Evolutionary conservation across 176 grass and related monocot genomes (phyloP).

Genomic region (Tuctoria greenei): DNA sequence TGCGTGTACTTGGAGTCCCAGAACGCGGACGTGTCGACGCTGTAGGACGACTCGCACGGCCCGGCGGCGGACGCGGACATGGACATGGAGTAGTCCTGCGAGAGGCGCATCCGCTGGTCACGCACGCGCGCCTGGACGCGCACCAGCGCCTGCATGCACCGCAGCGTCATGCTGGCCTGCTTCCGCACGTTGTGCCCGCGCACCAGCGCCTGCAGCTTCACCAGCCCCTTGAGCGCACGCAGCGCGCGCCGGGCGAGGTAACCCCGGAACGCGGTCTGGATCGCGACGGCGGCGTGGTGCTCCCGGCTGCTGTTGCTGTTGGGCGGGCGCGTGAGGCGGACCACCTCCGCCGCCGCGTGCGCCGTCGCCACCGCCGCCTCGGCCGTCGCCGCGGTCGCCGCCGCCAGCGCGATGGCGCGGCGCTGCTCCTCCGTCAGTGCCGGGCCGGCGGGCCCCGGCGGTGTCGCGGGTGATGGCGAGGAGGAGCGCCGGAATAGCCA

Average conservation of each 20-base stretch:
- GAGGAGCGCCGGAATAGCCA: constrained; percentile 82
- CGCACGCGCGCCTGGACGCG: constrained; percentile 80
- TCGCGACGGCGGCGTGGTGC: constrained; percentile 62
- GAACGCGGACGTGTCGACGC: constrained; percentile 64
- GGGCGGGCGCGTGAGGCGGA: constrained; percentile 57
- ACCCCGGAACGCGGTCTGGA: constrained; percentile 86
- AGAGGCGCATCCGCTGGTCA: constrained; percentile 82
- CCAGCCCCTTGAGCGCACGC: constrained; percentile 75
- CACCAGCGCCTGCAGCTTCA: constrained; percentile 94
- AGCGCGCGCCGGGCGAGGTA: constrained; percentile 84
- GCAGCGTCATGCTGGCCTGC: constrained; percentile 92
- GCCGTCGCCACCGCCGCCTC: constrained; percentile 84
- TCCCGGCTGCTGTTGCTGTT: constrained; percentile 35
- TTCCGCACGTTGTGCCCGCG: constrained; percentile 95
- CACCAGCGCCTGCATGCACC: constrained; percentile 95
- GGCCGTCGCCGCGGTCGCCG: constrained; percentile 78
- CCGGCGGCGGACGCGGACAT: background rate
- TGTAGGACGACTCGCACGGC: constrained; percentile 64
- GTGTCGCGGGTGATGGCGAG: constrained; percentile 20
- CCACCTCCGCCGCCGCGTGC: constrained; percentile 83
- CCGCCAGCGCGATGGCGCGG: constrained; percentile 79
- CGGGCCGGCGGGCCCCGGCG: background rate
- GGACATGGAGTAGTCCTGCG: constrained; percentile 57
- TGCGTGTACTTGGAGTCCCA: constrained; percentile 82
- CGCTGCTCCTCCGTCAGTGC: constrained; percentile 77